Base-by-base conservation (phyloP, 495 filamentous ascomycete genomes). In the Talaromyces proteolyticus region DNA sequence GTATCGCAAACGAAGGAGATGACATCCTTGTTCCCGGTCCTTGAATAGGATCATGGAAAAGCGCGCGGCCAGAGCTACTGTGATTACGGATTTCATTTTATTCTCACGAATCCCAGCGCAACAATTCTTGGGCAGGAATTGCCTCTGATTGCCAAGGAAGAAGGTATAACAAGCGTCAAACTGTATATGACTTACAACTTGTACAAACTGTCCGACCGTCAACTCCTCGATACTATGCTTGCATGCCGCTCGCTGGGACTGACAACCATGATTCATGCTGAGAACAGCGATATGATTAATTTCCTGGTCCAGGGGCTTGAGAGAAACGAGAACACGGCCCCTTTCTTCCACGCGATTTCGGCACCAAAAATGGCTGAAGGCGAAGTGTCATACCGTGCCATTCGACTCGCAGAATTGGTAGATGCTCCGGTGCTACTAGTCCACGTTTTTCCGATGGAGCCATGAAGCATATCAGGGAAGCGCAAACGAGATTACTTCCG, bases 111-210 rank as follows among this genome's bases (percentile, higher is more conserved):
- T 47, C 74, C 77, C 1, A 73, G 64, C n/a, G 46, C 49, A 12
- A 53, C 51, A 6, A 68, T 76, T 2, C 65, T 81, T 0, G 58
- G 58, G 1, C 23, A 46, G 6, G 74, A 79, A 41, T 66, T 81
- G 22, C 63, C 69, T 0, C 59, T 67, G 14, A 57, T 79, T 1
- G 24, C 26, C 24, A 50, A 62, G 3, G 59, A 67, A 18, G 67
- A 72, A n/a, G 78, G 80, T 18, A 76, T 85, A 47, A 78, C 68
- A 12, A 75, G 69, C 16, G 64, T 81, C 26, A 83, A 85, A 58
- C 69, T 83, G 21, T 85, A 81, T 57, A 82, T 85, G 81, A 85
- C 80, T 2, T 85, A 85, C 62, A 67, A 73, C 47, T 65, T 74
- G 2, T 63, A 80, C 20, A 68, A 76, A 50, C 63, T 84, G n/a